phyloP scores from a whole-genome alignment of 140 eudicot genomes.

The Cichorium intybus region DNA sequence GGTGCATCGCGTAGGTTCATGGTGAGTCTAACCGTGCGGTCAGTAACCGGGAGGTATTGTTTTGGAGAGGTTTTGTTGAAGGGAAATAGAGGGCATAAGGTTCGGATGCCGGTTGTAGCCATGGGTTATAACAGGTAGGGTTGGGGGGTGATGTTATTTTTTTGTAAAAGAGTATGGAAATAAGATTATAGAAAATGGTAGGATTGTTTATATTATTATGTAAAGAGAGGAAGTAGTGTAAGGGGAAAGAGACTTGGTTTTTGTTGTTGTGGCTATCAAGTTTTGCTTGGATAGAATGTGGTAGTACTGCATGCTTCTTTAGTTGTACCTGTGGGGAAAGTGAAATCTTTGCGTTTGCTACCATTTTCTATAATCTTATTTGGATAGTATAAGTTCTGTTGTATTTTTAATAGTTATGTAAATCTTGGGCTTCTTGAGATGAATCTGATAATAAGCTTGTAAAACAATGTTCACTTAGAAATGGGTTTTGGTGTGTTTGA shows the following conservation, averaged over 20 bases:
- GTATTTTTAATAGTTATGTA: not conserved
- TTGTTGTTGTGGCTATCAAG: slow-evolving; percentile 6
- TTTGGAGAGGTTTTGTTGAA: slow-evolving; percentile 86
- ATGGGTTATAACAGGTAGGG: slow-evolving; percentile 76
- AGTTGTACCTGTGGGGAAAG: not conserved
- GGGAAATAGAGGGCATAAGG: slow-evolving; percentile 95
- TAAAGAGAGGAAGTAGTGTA: slow-evolving; percentile 33
- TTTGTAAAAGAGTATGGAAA: slow-evolving; percentile 45
- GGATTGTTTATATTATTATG: slow-evolving; percentile 32
- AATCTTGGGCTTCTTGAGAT: too few species aligned
- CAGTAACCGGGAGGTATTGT: slow-evolving; percentile 61
- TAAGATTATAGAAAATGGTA: slow-evolving; percentile 33
- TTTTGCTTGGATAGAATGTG: slow-evolving; percentile 20
- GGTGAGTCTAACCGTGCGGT: slow-evolving; percentile 69
- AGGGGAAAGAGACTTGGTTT: slow-evolving; percentile 23
- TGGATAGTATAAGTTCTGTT: not conserved
- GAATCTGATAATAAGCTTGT: too few species aligned
- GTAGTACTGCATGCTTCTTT: slow-evolving; percentile 1
- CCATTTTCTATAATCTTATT: not conserved
- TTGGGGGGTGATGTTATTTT: slow-evolving; percentile 42
- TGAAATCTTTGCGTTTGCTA: not conserved
- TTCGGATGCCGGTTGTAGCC: slow-evolving; percentile 86
- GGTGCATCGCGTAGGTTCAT: slow-evolving; percentile 68
- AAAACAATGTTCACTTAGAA: too few species aligned
- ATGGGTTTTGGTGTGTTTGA: too few species aligned